These are phyloP conservation scores for Apophysomyces elegans DNA, from an alignment of 371 early-diverging fungal species.

Conservation along the genomic window DNA sequence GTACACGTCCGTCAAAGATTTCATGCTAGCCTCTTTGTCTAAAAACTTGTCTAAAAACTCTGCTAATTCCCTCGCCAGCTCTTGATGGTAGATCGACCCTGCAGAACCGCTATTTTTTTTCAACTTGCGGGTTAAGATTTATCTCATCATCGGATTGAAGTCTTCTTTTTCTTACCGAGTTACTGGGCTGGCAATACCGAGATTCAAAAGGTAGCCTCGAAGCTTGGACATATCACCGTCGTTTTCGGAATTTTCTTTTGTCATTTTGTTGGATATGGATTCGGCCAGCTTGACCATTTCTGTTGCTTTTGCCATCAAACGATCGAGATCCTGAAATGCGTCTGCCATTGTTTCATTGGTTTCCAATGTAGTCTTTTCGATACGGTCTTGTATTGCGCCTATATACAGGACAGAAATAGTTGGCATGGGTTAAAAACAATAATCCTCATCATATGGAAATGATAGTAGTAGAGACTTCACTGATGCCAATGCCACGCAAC, in stretches of 20 bases:
- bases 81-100: constrained; percentile 83
- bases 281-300: constrained; percentile 88
- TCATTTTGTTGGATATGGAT: constrained; percentile 71
- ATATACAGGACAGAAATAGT: not conserved
- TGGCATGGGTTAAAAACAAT: not conserved
- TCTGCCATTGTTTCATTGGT: constrained; percentile 72
- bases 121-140: not conserved
- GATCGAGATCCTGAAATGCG: constrained; percentile 87
- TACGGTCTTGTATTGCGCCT: constrained; percentile 79
- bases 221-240: constrained; percentile 60
- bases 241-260: constrained; percentile 49
- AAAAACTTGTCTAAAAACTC: constrained; percentile 76
- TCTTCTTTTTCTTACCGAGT: constrained; percentile 61
- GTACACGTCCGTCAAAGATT: constrained; percentile 87
- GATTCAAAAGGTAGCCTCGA: constrained; percentile 73
- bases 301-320: constrained; percentile 82
- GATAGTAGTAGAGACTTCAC: constrained; percentile 23
- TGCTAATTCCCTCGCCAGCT: constrained; percentile 83
- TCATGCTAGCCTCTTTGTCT: constrained; percentile 67
- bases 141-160: not conserved
- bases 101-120: constrained; percentile 66
- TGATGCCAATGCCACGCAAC: constrained; percentile 46
- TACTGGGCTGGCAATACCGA: constrained; percentile 89
- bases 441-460: not conserved
- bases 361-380: constrained; percentile 64